Base-by-base conservation (phyloP, 2,329 filamentous ascomycete species). In the Trichoderma hamatum region DNA sequence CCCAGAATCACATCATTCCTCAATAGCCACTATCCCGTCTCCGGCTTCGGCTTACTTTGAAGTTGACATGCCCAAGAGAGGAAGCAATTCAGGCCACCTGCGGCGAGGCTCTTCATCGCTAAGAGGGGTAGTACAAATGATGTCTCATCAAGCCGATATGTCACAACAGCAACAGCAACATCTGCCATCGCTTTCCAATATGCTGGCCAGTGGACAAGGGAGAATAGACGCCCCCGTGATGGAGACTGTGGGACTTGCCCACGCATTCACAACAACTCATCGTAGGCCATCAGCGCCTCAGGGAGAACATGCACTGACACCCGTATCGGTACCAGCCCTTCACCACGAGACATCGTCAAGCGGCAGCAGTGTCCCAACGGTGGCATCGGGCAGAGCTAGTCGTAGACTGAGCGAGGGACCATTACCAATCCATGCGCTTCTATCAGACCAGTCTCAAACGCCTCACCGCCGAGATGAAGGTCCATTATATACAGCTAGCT, bases 391-490 rank as follows among this genome's bases (percentile, higher is more conserved):
- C 21, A 77, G 75, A 39, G 75, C 76, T 63, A 71, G 74, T 2
- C 79, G 85, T 52, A 83, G 82, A 5, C 81, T 83, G 0, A 81
- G 83, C 58, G 86, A 88, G 46, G 82, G 84, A 0, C 79, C 84
- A 1, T 72, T 88, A 13, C 85, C 86, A 1, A 88, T 88, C 28
- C 85, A 88, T 71, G 82, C 85, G 0, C 78, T 88, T 0, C 76
- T 88, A 24, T 81, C 81, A 2, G 80, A 82, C 26, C 82, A 82
- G 69, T 72, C 76, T 10, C 70, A 77, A 24, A 64, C 71, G 36
- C 54, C 55, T 24, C 63, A 70, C 13, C 55, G 62, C 19, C 43
- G 26, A 24, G 68, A 68, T 24, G 66, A 63, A 34, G 36, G 36
- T 16, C 70, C 75, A 54, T 68, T 67, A 56, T 72, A 72, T 19